Evolutionary conservation across 1,284 basidiomycete species (phyloP).

Genomic region (Leccinum angustisporum): DNA sequence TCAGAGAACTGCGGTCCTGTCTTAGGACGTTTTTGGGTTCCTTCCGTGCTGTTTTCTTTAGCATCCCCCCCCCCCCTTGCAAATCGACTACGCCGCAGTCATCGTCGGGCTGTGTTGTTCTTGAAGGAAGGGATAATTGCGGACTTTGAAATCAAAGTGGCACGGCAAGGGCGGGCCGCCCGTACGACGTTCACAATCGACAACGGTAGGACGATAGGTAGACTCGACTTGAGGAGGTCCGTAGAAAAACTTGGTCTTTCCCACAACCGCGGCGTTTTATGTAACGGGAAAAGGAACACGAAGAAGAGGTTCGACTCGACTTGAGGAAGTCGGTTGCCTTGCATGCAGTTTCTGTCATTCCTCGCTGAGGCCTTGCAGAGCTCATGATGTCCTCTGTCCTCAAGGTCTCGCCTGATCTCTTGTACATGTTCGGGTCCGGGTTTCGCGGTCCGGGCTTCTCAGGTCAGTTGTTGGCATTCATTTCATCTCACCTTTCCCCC

Average conservation of each 20-base stretch:
- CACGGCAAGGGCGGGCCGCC: neutral
- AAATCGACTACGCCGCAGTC: neutral
- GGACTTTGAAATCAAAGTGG: neutral
- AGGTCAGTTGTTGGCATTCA: neutral
- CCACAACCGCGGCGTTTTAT: neutral
- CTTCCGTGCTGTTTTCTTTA: neutral
- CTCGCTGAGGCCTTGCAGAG: neutral
- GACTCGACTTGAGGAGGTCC: neutral
- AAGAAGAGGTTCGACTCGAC: neutral
- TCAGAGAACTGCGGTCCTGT: neutral
- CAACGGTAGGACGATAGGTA: too few relatives aligned
- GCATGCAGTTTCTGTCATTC: too few relatives aligned
- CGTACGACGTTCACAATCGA: neutral
- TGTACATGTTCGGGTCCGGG: neutral
- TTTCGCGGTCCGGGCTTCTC: neutral
- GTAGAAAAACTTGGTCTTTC: neutral
- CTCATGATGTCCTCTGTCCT: neutral
- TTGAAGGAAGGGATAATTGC: neutral
- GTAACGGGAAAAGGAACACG: neutral
- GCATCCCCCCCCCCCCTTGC: neutral
- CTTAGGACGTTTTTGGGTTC: neutral
- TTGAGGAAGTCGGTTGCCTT: neutral
- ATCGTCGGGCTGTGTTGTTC: neutral
- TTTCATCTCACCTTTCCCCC: neutral
- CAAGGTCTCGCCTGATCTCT: neutral